These are phyloP conservation scores for Rhamnella rubrinervis DNA, from an alignment of 331 rosid species.

Conservation along the genomic window DNA sequence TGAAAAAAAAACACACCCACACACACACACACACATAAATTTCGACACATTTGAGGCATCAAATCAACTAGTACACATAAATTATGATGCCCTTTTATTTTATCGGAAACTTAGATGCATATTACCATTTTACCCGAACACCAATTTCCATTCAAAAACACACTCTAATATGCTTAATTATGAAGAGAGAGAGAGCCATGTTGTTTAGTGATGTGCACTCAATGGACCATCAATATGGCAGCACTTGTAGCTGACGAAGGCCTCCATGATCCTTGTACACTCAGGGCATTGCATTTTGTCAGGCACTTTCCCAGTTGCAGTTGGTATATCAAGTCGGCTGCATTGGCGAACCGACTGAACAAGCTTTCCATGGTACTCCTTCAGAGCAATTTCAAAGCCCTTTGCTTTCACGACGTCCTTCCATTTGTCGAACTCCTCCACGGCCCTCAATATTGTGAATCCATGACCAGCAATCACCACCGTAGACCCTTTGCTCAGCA, in stretches of 20 bases:
- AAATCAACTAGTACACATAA: too few species aligned
- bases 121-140: too few species aligned
- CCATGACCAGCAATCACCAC: slow-evolving; percentile 32
- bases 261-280: slow-evolving; percentile 30
- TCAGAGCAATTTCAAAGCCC: slow-evolving; percentile 26
- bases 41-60: too few species aligned
- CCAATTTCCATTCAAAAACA: too few species aligned
- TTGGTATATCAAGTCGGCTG: slow-evolving; percentile 27
- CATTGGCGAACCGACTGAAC: slow-evolving; percentile 13
- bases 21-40: too few species aligned
- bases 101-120: too few species aligned
- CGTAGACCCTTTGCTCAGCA: slow-evolving; percentile 33
- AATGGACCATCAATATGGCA: slow-evolving; percentile 23
- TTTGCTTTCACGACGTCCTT: slow-evolving; percentile 13
- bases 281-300: slow-evolving; percentile 25
- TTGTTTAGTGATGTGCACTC: not conserved
- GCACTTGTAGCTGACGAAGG: slow-evolving; percentile 25
- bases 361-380: slow-evolving; percentile 12
- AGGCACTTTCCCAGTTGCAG: slow-evolving; percentile 21
- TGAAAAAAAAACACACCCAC: too few species aligned
- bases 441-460: slow-evolving; percentile 17
- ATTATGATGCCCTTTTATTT: too few species aligned
- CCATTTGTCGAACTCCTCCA: slow-evolving; percentile 40
- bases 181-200: not conserved
- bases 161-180: too few species aligned